Evolutionary conservation across 108 stramenopile genomes (phyloP).

Genomic region (Discostella pseudostelligera): DNA sequence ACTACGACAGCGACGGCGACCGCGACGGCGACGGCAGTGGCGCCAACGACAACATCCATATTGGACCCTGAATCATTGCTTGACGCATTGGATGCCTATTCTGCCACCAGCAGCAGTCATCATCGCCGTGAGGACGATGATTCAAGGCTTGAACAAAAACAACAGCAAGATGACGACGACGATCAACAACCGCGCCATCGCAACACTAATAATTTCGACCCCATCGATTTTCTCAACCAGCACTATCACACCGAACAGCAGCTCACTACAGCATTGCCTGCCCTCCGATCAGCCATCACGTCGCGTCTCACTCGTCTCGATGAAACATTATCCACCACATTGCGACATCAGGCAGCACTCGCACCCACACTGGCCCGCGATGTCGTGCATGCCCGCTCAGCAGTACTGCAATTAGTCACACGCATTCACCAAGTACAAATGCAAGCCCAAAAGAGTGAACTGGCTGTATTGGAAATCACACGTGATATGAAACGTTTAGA

Average conservation of each 20-base stretch:
- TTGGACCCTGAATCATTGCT: conserved; percentile 51
- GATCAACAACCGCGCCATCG: neutral
- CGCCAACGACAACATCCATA: conserved; percentile 18
- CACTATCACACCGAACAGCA: conserved; percentile 70
- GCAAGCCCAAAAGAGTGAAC: conserved; percentile 75
- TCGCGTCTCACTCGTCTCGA: conserved; percentile 72
- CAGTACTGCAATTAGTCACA: conserved; percentile 54
- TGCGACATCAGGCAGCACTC: conserved; percentile 75
- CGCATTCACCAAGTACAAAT: conserved; percentile 61
- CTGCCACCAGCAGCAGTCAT: conserved; percentile 19
- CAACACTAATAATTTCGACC: conserved; percentile 49
- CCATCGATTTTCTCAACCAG: conserved; percentile 79
- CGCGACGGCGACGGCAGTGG: conserved; percentile 1
- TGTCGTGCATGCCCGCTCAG: conserved; percentile 66
- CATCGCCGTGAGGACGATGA: conserved; percentile 5
- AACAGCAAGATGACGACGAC: conserved; percentile 3
- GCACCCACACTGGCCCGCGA: conserved; percentile 58
- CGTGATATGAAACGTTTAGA: conserved; percentile 97
- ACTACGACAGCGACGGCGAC: neutral
- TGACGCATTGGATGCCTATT: conserved; percentile 54
- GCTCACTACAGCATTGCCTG: conserved; percentile 60
- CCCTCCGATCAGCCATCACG: conserved; percentile 65
- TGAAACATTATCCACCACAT: conserved; percentile 66
- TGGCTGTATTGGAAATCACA: conserved; percentile 81
- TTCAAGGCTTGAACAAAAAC: conserved; percentile 4